Base-by-base conservation (phyloP, 2,329 filamentous ascomycete genomes). In the Penicillium sp. region DNA sequence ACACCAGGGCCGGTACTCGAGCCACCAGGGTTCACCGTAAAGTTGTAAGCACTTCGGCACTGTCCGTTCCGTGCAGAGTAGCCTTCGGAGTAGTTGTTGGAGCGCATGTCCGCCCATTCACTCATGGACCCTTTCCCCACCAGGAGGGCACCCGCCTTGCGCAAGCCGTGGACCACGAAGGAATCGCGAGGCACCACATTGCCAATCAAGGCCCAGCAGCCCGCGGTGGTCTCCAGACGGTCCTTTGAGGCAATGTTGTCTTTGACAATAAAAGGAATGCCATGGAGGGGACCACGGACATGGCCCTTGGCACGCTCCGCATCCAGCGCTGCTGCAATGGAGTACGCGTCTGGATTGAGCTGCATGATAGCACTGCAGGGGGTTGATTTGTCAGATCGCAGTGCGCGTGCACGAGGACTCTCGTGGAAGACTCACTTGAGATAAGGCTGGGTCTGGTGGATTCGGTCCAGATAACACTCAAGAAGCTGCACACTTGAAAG, bases 41-140 rank as follows among this genome's bases (percentile, higher is more conserved):
- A 66, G 60, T 89, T 86, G 60, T 88, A 89, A 0, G 85, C 74
- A 56, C 75, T 83, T 40, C 82, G 72, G 41, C 74, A 74, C 65
- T 88, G 84, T 0, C 83, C 84, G 24, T 83, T 83, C 5, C 83
- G 73, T 4, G 70, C 76, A 36, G 79, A 83, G 60, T 82, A 88
- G 2, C 84, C 85, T 63, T 85, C 82, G 0, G 81, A 84, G 53
- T 86, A 85, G 58, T 81, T 77, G 56, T 76, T 84, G 53, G 74
- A 79, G 33, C 85, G 76, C 82, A 87, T 86, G 50, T 83, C 80
- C 0, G 86, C 85, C 85, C 85, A 90, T 63, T 90, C 86, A 52
- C 78, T 83, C 46, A 90, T 66, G 1, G 79, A 81, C 1, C 85
- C 80, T 64, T 90, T 86, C 35, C 86, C 86, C 44, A 90, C 70